Evolutionary conservation across 1,284 basidiomycete species (phyloP).

Genomic region (Ganoderma lucidum): DNA sequence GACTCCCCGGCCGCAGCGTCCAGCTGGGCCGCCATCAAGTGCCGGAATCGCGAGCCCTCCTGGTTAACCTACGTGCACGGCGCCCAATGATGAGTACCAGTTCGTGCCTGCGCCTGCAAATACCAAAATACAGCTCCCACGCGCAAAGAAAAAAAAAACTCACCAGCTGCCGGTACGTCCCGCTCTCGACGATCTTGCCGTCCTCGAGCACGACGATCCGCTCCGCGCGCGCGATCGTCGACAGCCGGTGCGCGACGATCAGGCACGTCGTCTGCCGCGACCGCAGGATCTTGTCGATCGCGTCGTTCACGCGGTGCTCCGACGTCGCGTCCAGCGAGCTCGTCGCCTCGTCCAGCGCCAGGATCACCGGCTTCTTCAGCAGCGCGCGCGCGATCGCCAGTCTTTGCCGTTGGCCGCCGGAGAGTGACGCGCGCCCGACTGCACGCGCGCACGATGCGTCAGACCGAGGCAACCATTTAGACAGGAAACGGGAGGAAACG

Average conservation of each 20-base stretch:
- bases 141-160: conserved; percentile 33
- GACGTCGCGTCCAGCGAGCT: conserved; percentile 89
- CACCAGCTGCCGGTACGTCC: conserved; percentile 83
- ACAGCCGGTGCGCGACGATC: conserved; percentile 88
- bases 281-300: conserved; percentile 87
- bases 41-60: conserved; percentile 79
- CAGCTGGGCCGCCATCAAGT: conserved; percentile 88
- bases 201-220: conserved; percentile 89
- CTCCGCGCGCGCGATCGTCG: conserved; percentile 86
- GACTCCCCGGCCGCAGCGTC: conserved; percentile 53
- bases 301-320: conserved; percentile 91
- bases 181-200: conserved; percentile 85
- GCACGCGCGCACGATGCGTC: not conserved
- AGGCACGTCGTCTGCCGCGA: conserved; percentile 85
- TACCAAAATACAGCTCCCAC: not conserved
- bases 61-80: conserved; percentile 58
- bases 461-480: not conserved
- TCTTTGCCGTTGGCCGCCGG: conserved; percentile 71
- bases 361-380: conserved; percentile 84
- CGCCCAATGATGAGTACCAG: not conserved
- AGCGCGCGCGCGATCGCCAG: conserved; percentile 84
- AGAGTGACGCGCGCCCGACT: conserved; percentile 81
- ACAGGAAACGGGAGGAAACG: conserved; percentile 47
- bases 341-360: conserved; percentile 86
- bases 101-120: not conserved